These are phyloP conservation scores for Cyberlindnera maritima DNA, from an alignment of 805 yeast species.

Conservation along the genomic window DNA sequence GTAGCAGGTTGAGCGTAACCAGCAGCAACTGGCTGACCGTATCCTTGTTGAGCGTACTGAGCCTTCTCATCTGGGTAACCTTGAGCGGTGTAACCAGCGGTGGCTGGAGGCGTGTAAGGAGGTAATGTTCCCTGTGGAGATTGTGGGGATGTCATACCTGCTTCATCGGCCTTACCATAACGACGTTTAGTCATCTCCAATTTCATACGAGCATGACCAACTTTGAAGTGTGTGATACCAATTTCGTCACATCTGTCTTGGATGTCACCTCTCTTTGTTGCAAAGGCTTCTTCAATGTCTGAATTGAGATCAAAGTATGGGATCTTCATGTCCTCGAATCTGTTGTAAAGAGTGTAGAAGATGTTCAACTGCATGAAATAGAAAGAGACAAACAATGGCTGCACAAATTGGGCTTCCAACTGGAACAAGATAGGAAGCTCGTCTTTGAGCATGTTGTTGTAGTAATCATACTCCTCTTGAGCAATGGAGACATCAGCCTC, in stretches of 20 bases:
- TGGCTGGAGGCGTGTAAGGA: constrained; percentile 35
- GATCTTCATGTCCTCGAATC: constrained; percentile 94
- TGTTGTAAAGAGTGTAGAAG: constrained; percentile 85
- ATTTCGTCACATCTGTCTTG: constrained; percentile 88
- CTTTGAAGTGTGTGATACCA: constrained; percentile 85
- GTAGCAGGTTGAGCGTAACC: constrained; percentile 21
- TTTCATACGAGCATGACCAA: constrained; percentile 83
- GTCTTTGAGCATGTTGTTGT: constrained; percentile 87
- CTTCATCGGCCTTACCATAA: constrained; percentile 52
- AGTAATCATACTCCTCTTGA: constrained; percentile 93
- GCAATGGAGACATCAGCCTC: constrained; percentile 90
- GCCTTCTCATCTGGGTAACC: constrained; percentile 35
- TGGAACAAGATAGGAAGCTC: constrained; percentile 87
- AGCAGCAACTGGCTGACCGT: too few species aligned
- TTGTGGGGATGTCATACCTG: constrained; percentile 32
- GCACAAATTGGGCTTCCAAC: constrained; percentile 88
- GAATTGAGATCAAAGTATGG: constrained; percentile 88
- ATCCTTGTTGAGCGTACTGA: constrained; percentile 26
- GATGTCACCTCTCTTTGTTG: constrained; percentile 80
- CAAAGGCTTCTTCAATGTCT: constrained; percentile 81
- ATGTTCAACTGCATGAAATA: constrained; percentile 98
- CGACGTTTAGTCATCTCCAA: constrained; percentile 80
- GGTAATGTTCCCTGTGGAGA: constrained; percentile 34
- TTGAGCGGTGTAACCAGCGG: constrained; percentile 29
- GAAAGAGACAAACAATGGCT: constrained; percentile 89